Base-by-base conservation (phyloP, 805 yeast species). In the Candida silvicultrix region DNA sequence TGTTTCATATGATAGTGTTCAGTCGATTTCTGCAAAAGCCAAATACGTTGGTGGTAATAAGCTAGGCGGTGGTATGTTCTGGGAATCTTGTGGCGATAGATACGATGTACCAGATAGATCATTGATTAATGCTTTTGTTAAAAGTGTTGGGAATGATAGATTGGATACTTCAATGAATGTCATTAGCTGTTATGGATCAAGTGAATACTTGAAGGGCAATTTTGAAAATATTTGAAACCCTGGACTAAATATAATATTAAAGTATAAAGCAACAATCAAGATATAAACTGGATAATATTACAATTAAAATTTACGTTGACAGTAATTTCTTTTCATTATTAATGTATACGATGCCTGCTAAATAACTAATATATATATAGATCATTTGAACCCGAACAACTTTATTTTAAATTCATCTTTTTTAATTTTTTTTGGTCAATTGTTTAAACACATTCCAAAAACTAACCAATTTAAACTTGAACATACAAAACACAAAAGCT, bases 61-160 rank as follows among this genome's bases (percentile, higher is more conserved):
- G 0, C 65, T 89, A 10, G 95, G 83, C 0, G 98, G 99, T 0
- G 96, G 86, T 0, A 82, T 94, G 79, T 90, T 87, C 83, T 92
- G 98, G 98, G 97, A 92, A 56, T 83, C 96, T 0, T 74, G 83
- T 47, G 96, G 96, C 2, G 96, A 89, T 57, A 56, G 64, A 2
- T 58, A 64, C 41, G 31, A 35, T 2, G 54, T 67, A 40, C 53
- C 56, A 2, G 44, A 56, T 2, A 55, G 68, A 32, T 75, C 81
- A 0, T 59, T 80, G 23, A 54, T 81, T 10, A 48, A 59, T n/a
- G 66, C 64, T 4, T 81, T 78, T 64, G 73, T 75, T 5, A 41
- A 52, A 16, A 55, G 52, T 5, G n/a, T 64, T 20, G 50, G 53
- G 2, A 8, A 21, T 11, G 56, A 50, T 2, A 6, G 19, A 1